These are phyloP conservation scores for Macrophomina tecta DNA, from an alignment of 2,329 filamentous ascomycete species.

Conservation along the genomic window DNA sequence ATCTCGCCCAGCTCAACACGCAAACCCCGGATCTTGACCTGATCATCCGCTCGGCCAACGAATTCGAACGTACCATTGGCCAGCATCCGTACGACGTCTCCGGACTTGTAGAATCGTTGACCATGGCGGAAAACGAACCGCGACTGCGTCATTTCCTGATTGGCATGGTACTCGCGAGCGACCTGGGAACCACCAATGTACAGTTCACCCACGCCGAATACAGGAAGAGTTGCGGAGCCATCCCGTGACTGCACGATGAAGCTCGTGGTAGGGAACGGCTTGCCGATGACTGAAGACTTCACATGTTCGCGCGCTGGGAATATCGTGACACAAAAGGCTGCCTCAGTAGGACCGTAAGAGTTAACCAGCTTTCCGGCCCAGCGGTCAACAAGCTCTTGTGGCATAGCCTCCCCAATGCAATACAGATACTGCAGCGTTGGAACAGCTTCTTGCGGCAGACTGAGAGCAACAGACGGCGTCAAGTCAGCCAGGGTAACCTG, in stretches of 20 bases:
- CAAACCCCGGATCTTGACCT: constrained; percentile 48
- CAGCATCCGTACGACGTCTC: constrained; percentile 47
- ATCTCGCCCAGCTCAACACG: constrained; percentile 49
- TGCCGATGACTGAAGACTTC: constrained; percentile 49
- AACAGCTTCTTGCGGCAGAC: constrained; percentile 40
- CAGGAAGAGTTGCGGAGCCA: constrained; percentile 42
- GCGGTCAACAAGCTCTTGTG: constrained; percentile 43
- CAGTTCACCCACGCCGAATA: constrained; percentile 51
- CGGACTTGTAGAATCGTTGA: constrained; percentile 46
- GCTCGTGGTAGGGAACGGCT: constrained; percentile 49
- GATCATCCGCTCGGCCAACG: constrained; percentile 46
- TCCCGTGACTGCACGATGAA: constrained; percentile 45
- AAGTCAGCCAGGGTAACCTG: constrained; percentile 48
- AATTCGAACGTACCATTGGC: constrained; percentile 48
- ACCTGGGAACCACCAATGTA: constrained; percentile 55
- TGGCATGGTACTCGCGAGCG: constrained; percentile 52
- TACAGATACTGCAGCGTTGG: constrained; percentile 50
- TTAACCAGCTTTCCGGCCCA: constrained; percentile 51
- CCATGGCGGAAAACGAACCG: constrained; percentile 40
- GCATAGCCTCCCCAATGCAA: constrained; percentile 54
- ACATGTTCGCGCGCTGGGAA: constrained; percentile 37
- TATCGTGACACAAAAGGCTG: constrained; percentile 54
- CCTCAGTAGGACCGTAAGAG: constrained; percentile 53
- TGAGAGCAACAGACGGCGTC: constrained; percentile 50
- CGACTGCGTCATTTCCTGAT: constrained; percentile 39